These are phyloP conservation scores for Triangularia setosa DNA, from an alignment of 2,329 filamentous ascomycete species.

Conservation along the genomic window DNA sequence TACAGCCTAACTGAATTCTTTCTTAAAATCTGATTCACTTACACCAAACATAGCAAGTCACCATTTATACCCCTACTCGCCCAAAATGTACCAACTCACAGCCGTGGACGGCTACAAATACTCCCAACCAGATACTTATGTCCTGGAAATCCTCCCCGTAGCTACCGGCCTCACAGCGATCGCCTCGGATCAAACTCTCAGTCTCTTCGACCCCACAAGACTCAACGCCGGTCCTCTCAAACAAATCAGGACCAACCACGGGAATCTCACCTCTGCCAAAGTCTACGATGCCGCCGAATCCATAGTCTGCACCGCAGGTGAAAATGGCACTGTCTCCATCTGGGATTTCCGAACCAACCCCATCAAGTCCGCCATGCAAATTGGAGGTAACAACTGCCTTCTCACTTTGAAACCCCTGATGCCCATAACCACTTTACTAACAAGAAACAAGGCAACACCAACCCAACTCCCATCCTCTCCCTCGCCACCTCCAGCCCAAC, in stretches of 20 bases:
- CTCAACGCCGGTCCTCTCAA: conserved; percentile 50
- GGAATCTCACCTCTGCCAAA: conserved; percentile 61
- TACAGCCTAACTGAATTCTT: not conserved
- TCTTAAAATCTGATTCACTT: not conserved
- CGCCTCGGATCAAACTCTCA: conserved; percentile 67
- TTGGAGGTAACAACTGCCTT: conserved; percentile 34
- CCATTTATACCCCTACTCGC: not conserved
- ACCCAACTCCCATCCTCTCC: conserved; percentile 46
- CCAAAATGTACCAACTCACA: conserved; percentile 41
- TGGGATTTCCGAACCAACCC: conserved; percentile 59
- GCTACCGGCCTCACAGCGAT: conserved; percentile 54
- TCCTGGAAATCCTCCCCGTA: conserved; percentile 55
- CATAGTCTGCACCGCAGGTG: conserved; percentile 64
- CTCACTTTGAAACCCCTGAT: not conserved
- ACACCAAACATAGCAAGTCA: not conserved
- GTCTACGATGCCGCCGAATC: conserved; percentile 49
- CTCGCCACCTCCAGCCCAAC: conserved; percentile 56
- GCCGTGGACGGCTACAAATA: conserved; percentile 39
- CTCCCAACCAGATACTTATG: conserved; percentile 47
- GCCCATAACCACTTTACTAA: not conserved
- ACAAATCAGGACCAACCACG: conserved; percentile 50
- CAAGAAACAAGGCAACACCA: not conserved
- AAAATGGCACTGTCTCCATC: conserved; percentile 63
- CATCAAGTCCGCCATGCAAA: conserved; percentile 38
- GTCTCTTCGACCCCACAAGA: conserved; percentile 57